These are phyloP conservation scores for Uronychia binucleata DNA, from an alignment of 73 alveolate genomes.

Conservation along the genomic window DNA sequence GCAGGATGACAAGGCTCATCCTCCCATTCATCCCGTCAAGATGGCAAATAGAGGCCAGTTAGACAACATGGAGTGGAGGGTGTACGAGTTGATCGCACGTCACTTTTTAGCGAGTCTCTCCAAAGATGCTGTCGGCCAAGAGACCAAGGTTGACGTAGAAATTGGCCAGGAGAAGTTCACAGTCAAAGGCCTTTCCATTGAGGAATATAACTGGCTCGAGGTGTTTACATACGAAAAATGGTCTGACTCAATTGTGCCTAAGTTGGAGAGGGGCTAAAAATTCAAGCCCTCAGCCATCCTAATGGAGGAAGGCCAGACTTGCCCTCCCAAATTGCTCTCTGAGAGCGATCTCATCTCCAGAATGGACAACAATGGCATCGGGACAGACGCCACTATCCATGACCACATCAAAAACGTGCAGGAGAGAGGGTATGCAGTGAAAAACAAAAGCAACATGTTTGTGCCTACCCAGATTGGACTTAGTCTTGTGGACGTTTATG, in stretches of 20 bases:
- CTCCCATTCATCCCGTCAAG: slow-evolving; percentile 99
- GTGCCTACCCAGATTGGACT: slow-evolving; percentile 94
- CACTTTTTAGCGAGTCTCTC: slow-evolving; percentile 96
- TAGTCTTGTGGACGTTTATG: slow-evolving; percentile 88
- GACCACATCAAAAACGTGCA: slow-evolving; percentile 96
- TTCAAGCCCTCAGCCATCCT: slow-evolving; percentile 61
- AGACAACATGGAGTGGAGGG: slow-evolving; percentile 72
- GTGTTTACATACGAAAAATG: slow-evolving; percentile 87
- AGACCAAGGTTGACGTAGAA: slow-evolving; percentile 83
- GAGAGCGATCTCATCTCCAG: slow-evolving; percentile 93
- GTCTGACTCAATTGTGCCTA: slow-evolving; percentile 87
- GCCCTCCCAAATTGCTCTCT: slow-evolving; percentile 94
- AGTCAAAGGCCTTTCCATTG: slow-evolving; percentile 79
- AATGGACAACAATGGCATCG: slow-evolving; percentile 98
- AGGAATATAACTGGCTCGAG: slow-evolving; percentile 86
- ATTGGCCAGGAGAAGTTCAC: slow-evolving; percentile 87
- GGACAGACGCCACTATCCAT: slow-evolving; percentile 99
- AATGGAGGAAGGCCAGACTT: slow-evolving; percentile 87
- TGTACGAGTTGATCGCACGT: slow-evolving; percentile 92
- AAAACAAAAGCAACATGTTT: slow-evolving; percentile 74
- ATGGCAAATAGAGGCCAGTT: slow-evolving; percentile 42
- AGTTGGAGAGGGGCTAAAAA: slow-evolving; percentile 75
- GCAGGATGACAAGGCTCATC: slow-evolving; percentile 98
- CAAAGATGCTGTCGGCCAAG: slow-evolving; percentile 94
- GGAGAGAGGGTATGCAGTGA: slow-evolving; percentile 92